Percentiles rank a stretch among this genome's conserved stretches.
Evolutionary conservation across 495 filamentous ascomycete species (phyloP).

Genomic region (Glonium stellatum): DNA sequence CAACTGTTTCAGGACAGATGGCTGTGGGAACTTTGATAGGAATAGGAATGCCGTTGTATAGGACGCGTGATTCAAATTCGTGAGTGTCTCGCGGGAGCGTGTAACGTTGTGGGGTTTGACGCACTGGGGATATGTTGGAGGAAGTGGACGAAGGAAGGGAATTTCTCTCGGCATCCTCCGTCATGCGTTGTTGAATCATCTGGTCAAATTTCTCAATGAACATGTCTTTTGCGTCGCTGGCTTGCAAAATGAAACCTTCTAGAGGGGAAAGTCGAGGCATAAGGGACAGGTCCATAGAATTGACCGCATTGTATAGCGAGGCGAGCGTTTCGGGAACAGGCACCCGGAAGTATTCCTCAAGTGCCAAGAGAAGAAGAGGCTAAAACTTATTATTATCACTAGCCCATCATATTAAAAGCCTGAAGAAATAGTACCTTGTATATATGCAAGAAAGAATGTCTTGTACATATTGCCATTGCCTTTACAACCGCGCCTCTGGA

Average conservation of each 20-base stretch:
- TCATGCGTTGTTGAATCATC: constrained; percentile 69
- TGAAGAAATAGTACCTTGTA: constrained; percentile 62
- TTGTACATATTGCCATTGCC: constrained; percentile 98
- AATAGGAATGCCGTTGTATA: constrained; percentile 91
- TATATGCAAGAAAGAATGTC: constrained; percentile 97
- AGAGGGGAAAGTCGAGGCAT: constrained; percentile 82
- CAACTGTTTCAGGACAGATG: constrained; percentile 89
- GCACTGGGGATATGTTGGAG: constrained; percentile 32
- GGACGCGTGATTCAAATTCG: constrained; percentile 89
- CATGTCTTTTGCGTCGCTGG: constrained; percentile 88
- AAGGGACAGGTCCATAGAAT: constrained; percentile 90
- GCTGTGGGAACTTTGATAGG: constrained; percentile 93
- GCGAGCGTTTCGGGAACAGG: constrained; percentile 86
- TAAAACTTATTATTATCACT: constrained; percentile 34
- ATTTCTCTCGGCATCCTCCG: constrained; percentile 40
- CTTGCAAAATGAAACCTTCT: constrained; percentile 79
- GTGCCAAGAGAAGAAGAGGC: constrained; percentile 86
- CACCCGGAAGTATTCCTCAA: constrained; percentile 96
- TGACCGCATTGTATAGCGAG: constrained; percentile 83
- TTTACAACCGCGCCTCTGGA: constrained; percentile 87
- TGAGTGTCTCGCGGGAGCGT: constrained; percentile 85
- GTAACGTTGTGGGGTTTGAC: constrained; percentile 42
- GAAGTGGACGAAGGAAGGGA: constrained; percentile 22
- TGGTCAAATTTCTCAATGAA: constrained; percentile 96
- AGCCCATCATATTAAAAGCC: not conserved